phyloP scores from a whole-genome alignment of 106 monocot species.

The Dactylorhiza incarnata region DNA sequence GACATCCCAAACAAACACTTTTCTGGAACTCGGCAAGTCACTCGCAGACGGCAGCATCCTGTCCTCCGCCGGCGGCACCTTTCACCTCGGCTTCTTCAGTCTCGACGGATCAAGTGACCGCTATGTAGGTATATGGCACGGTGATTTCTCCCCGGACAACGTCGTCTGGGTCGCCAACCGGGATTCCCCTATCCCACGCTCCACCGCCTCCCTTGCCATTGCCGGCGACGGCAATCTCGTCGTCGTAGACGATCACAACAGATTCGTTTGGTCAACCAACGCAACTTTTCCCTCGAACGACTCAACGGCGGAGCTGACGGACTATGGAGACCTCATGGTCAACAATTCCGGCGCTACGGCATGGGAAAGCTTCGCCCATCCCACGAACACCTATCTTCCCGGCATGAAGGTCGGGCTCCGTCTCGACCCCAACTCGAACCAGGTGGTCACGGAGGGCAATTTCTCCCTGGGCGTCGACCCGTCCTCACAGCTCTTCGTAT shows the following conservation, averaged over 20 bases:
- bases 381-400: neutral
- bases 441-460: neutral
- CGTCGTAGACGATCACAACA: neutral
- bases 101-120: slow-evolving; percentile 11
- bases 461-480: slow-evolving; percentile 3
- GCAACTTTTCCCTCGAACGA: neutral
- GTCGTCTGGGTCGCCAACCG: slow-evolving; percentile 10
- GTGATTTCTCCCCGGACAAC: neutral
- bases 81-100: slow-evolving; percentile 27
- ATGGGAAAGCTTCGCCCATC: slow-evolving; percentile 9
- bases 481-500: slow-evolving; percentile 3
- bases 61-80: slow-evolving; percentile 13
- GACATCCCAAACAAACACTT: neutral
- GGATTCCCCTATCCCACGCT: neutral
- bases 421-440: neutral
- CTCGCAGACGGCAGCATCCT: slow-evolving; percentile 16
- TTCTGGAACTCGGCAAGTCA: neutral
- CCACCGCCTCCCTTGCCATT: neutral
- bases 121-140: slow-evolving; percentile 24
- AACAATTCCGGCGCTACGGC: neutral
- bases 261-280: neutral
- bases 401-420: slow-evolving; percentile 5
- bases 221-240: neutral
- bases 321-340: neutral
- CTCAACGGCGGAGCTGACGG: neutral